A percentile compares a stretch with the other conserved stretches of the same genome.
phyloP scores from a whole-genome alignment of 1,284 basidiomycete genomes.

The Ganoderma sp. region DNA sequence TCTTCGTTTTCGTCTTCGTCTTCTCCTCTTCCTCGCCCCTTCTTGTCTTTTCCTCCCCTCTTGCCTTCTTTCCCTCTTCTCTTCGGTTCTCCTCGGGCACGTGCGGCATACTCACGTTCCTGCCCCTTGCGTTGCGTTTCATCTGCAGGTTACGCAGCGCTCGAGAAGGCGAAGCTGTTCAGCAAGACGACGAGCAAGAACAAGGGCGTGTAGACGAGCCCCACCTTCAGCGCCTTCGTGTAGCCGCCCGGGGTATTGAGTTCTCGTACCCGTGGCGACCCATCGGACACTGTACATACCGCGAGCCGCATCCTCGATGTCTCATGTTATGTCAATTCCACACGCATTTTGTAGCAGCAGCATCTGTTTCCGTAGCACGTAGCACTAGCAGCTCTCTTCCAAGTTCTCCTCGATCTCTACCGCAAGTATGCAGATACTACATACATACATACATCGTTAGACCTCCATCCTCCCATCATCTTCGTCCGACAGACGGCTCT shows the following conservation, averaged over 20 bases:
- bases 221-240: too few relatives aligned
- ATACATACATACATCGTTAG: background rate
- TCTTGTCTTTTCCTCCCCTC: constrained; percentile 3
- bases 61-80: constrained; percentile 3
- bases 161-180: constrained; percentile 93
- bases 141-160: constrained; percentile 65
- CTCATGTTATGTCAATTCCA: background rate
- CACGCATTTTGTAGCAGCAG: constrained; percentile 28
- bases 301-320: background rate
- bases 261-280: too few relatives aligned
- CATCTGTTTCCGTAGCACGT: constrained; percentile 23
- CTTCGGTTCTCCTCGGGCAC: background rate
- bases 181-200: constrained; percentile 77
- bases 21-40: background rate
- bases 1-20: background rate
- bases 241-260: too few relatives aligned
- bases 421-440: background rate
- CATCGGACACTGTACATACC: background rate
- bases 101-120: constrained; percentile 20
- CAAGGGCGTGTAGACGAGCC: constrained; percentile 40
- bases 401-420: too few relatives aligned
- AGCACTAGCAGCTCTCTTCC: constrained; percentile 22
- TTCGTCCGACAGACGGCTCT: background rate
- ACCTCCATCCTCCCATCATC: background rate
- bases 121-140: constrained; percentile 1